These are phyloP conservation scores for Trichophyton mentagrophytes DNA, from an alignment of 2,329 filamentous ascomycete genomes.

Conservation along the genomic window DNA sequence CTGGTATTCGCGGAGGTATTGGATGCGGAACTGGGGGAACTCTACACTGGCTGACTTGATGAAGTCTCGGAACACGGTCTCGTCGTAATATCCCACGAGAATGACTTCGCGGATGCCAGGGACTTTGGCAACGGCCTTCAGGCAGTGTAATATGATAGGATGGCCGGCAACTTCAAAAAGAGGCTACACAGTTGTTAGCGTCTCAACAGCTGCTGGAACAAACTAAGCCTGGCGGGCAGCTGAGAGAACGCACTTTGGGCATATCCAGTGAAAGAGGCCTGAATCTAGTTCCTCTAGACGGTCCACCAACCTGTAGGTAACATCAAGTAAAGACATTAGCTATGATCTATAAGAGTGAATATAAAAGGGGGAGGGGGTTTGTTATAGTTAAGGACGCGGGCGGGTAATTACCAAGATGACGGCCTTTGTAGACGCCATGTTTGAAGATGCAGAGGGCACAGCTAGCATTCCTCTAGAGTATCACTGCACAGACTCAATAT, in stretches of 20 bases:
- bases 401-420: conserved; percentile 62
- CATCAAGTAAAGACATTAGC: neutral
- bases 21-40: conserved; percentile 79
- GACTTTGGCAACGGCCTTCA: conserved; percentile 81
- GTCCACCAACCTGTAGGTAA: conserved; percentile 65
- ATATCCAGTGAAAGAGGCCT: conserved; percentile 88
- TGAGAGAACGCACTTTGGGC: conserved; percentile 57
- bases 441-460: conserved; percentile 11
- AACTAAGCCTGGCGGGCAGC: neutral
- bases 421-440: conserved; percentile 64
- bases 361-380: neutral
- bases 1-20: conserved; percentile 95
- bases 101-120: conserved; percentile 90
- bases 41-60: conserved; percentile 79
- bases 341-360: neutral
- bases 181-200: conserved; percentile 43
- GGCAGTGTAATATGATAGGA: conserved; percentile 95
- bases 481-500: neutral
- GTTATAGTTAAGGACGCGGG: neutral
- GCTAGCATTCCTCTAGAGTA: neutral
- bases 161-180: conserved; percentile 97
- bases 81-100: conserved; percentile 98
- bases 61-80: conserved; percentile 92
- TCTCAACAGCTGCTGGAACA: conserved; percentile 8
- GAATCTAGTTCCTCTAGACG: conserved; percentile 90